Evolutionary conservation across 202 grass and related monocot genomes (phyloP).

Genomic region (Cymbopogon flexuosus): DNA sequence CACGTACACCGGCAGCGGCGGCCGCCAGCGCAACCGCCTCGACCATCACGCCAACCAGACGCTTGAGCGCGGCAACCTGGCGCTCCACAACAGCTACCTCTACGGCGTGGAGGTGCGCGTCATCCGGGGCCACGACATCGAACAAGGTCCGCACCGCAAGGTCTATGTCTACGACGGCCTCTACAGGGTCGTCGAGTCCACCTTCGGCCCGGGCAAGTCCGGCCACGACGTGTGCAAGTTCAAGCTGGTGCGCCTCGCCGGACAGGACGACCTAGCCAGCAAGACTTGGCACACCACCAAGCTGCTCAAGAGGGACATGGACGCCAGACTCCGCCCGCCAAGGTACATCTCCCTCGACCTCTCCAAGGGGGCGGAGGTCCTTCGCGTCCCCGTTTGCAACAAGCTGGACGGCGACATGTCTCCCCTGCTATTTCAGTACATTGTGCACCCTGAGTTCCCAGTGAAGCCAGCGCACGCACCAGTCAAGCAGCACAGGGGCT

Average conservation of each 20-base stretch:
- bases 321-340: conserved; percentile 25
- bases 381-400: conserved; percentile 52
- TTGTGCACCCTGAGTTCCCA: conserved; percentile 35
- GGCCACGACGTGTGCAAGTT: conserved; percentile 53
- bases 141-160: conserved; percentile 27
- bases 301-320: conserved; percentile 46
- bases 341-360: conserved; percentile 50
- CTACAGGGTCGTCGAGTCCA: conserved; percentile 54
- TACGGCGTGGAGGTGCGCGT: conserved; percentile 75
- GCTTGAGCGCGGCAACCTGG: conserved; percentile 68
- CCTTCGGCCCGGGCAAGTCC: conserved; percentile 46
- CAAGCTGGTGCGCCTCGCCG: conserved; percentile 47
- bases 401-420: conserved; percentile 46
- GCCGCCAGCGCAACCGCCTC: conserved; percentile 46
- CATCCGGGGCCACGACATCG: conserved; percentile 40
- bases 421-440: conserved; percentile 48
- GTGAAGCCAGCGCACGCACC: not conserved
- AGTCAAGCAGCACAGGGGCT: conserved; percentile 38
- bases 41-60: conserved; percentile 51
- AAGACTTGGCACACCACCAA: conserved; percentile 34
- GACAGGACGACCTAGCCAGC: conserved; percentile 52
- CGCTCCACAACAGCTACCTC: conserved; percentile 65
- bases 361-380: conserved; percentile 39
- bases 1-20: conserved; percentile 72
- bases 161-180: conserved; percentile 86